Percentiles rank a stretch among this genome's conserved stretches.
Conservation (phyloP, 2,329 filamentous ascomycete genomes). For the Calonectria naviculata region DNA sequence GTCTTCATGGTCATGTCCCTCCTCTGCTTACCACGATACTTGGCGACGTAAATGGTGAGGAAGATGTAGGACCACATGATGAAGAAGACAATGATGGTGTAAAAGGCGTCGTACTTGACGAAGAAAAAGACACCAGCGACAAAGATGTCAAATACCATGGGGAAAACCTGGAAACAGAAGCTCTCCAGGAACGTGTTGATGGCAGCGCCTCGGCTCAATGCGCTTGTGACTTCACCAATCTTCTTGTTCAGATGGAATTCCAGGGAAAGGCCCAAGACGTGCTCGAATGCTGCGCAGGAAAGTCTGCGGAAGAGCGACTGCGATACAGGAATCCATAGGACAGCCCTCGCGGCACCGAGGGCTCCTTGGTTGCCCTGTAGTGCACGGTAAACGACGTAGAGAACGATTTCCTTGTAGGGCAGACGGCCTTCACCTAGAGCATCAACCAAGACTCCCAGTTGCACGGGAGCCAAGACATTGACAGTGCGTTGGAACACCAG, state of each 20-base stretch:
- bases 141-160: constrained; percentile 61
- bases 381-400: constrained; percentile 56
- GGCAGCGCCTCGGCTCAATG: constrained; percentile 58
- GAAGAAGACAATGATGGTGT: constrained; percentile 59
- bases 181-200: constrained; percentile 62
- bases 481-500: constrained; percentile 55
- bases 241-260: constrained; percentile 64
- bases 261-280: constrained; percentile 57
- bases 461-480: constrained; percentile 55
- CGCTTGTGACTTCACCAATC: constrained; percentile 63
- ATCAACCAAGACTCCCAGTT: constrained; percentile 55
- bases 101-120: constrained; percentile 58
- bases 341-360: constrained; percentile 53
- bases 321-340: constrained; percentile 61
- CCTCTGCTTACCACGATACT: constrained; percentile 55
- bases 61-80: constrained; percentile 63
- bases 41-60: constrained; percentile 62
- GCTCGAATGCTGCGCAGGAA: constrained; percentile 58
- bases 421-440: constrained; percentile 52
- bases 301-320: constrained; percentile 56
- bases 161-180: constrained; percentile 61
- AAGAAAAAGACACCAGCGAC: constrained; percentile 61
- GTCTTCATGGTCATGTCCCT: constrained; percentile 56
- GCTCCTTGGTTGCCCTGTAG: constrained; percentile 59
- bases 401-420: constrained; percentile 53